Evolutionary conservation across 306 rosid species (phyloP), one percentile per base, ranked within the genome.

Genomic region (Abrus pulchellus): DNA sequence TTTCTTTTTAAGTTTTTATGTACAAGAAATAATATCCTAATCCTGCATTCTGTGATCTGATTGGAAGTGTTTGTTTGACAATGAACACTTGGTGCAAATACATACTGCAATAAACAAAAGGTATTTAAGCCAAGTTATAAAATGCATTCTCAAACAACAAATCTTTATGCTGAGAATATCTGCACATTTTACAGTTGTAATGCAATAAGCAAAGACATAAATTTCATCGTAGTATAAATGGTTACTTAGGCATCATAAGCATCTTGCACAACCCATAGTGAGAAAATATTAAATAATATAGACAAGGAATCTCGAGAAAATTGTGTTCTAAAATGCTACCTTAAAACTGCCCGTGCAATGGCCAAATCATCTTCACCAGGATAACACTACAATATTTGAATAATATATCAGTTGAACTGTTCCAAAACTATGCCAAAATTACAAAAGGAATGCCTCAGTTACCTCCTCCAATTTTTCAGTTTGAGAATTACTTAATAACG

Each of bases 351-450:
- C 68, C 97, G 88, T 40, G 97, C 92, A 74, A 96, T 87, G 81
- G 97, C 97, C 84, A 93, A 78, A 86, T 96, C 99, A 82, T 93
- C 99, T 93, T 95, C 99, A 66, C 87, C 93, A 10, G 98, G 99
- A 85, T 90, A 96, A 83, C 99, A 90, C 99, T 93, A 83, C 86
- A 88, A 71, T 78, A 79, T 83, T 70, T 80, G 83, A 84, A 86
- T 78, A 74, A 30, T 75, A 80, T 69, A 83, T 83, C 64, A 76
- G 86, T 48, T 72, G 29, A 80, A 74, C 14, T 62, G 49, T 75
- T 76, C 5, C 66, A 49, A 76, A 70, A 72, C 36, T 13, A 71
- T 4, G 49, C 52, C 78, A 79, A 71, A 28, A 71, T 13, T 14
- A 74, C 48, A 68, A 32, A 76, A 45, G 33, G 77, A 78, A 81